phyloP scores from a whole-genome alignment of 495 filamentous ascomycete species.

The Penicillium argentinense region DNA sequence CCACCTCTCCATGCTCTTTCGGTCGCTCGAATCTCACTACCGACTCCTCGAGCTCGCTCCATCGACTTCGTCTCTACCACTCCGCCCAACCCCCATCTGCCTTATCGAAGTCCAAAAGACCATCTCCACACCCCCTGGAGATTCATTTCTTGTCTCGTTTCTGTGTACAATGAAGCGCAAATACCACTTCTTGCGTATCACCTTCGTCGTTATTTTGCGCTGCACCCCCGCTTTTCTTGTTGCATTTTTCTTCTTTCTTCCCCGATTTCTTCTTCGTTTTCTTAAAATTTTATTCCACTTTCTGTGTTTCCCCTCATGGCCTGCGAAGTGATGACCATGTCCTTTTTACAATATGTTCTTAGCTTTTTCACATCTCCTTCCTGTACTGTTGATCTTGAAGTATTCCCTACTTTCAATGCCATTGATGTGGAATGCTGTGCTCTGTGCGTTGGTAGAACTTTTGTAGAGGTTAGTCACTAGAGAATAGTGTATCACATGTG shows the following conservation, averaged over 20 bases:
- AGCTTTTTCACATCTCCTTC: slow-evolving; percentile 12
- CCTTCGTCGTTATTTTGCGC: slow-evolving; percentile 7
- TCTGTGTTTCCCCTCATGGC: slow-evolving; percentile 19
- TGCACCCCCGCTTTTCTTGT: slow-evolving; percentile 1
- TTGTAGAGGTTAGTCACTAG: too few relatives aligned
- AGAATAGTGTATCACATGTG: too few relatives aligned
- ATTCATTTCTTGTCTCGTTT: slow-evolving; percentile 14
- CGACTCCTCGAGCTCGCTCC: too few relatives aligned
- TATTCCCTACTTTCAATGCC: slow-evolving; percentile 8
- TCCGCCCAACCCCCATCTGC: not conserved
- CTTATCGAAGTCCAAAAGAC: slow-evolving; percentile 8
- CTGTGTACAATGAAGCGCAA: slow-evolving; percentile 52
- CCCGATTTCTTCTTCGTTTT: slow-evolving; percentile 19
- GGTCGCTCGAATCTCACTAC: too few relatives aligned
- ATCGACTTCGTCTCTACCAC: not conserved
- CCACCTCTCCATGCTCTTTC: too few relatives aligned
- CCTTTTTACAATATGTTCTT: slow-evolving; percentile 8
- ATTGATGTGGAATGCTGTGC: slow-evolving; percentile 21
- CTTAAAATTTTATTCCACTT: slow-evolving; percentile 24
- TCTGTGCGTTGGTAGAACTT: not conserved
- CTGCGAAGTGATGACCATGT: slow-evolving; percentile 23
- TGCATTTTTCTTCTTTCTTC: slow-evolving; percentile 22
- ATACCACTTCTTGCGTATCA: slow-evolving; percentile 42
- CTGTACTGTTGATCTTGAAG: slow-evolving; percentile 23
- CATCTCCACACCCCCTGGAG: slow-evolving; percentile 1